Evolutionary conservation across 1,139 yeast species (phyloP), one percentile per base, ranked within the genome.

Genomic region (Suhomyces wounanorum): DNA sequence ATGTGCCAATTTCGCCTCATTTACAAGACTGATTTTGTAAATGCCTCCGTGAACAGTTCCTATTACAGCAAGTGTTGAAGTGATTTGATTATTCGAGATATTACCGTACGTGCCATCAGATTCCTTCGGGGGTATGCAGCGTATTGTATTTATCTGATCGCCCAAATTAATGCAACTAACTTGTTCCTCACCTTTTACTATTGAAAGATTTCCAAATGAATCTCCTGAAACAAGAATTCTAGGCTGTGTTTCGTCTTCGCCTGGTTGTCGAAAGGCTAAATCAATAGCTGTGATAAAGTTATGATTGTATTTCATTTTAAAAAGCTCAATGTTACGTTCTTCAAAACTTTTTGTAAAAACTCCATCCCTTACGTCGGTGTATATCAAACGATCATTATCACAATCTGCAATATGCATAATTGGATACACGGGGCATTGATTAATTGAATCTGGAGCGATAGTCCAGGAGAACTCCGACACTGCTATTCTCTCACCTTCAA

Each of bases 41-140:
- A 75, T 55, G 2, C 70, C 75, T 8, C 80, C 80, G 54, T 63
- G 63, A 0, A 66, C 65, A 0, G 79, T 75, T 3, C 78, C 79
- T 21, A 73, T 49, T 0, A 72, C 45, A 0, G 64, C 70, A 17
- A 59, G 43, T 3, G 30, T 41, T 11, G 33, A 25, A 26, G 35
- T 39, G 16, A 35, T 8, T 2, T 36, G 7, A 5, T n/a, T 10
- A 4, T 10, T n/a, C 0, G 21, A 7, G 4, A 10, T 8, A 13
- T 39, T 23, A 4, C 47, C 50, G 14, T 43, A 47, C 21, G 23
- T 13, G 3, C 14, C 26, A 9, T 8, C 8, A 5, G n/a, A 7
- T 8, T 7, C 8, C 51, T 57, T 3, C 18, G 43, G 44, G 5
- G 44, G 39, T 9, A 44, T 26, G 9, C 47, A 14, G 36, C 43